A percentile compares a stretch with the other conserved stretches of the same genome.
Evolutionary conservation across 1,284 basidiomycete species (phyloP).

Genomic region (Fomitopsis palustris): DNA sequence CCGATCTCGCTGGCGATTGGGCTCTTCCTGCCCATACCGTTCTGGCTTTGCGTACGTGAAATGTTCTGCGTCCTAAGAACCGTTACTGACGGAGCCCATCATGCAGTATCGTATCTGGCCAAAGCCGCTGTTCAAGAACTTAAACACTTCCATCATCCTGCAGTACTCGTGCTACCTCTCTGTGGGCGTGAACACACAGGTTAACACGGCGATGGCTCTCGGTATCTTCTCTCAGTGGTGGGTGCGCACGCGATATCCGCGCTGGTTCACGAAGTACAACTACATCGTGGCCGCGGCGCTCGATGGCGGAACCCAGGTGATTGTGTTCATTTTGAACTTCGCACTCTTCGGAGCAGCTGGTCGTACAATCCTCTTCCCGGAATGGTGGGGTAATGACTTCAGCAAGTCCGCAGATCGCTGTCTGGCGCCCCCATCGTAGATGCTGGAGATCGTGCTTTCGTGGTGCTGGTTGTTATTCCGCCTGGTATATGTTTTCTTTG

Average conservation of each 20-base stretch:
- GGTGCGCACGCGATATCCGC: slow-evolving; percentile 38
- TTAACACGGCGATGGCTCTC: slow-evolving; percentile 39
- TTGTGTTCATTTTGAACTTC: slow-evolving; percentile 32
- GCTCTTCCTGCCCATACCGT: slow-evolving; percentile 48
- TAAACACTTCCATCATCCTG: slow-evolving; percentile 44
- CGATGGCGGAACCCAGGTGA: slow-evolving; percentile 29
- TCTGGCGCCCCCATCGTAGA: neutral
- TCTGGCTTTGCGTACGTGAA: slow-evolving; percentile 41
- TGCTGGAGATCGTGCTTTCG: no score
- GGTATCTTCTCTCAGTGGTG: slow-evolving; percentile 54
- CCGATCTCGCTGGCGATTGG: slow-evolving; percentile 53
- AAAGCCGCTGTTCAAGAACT: slow-evolving; percentile 40
- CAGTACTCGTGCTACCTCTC: slow-evolving; percentile 15
- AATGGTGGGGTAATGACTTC: slow-evolving; percentile 28
- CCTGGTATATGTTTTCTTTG: no score
- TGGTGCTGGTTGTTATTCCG: no score
- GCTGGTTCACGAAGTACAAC: slow-evolving; percentile 58
- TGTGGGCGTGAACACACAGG: slow-evolving; percentile 9
- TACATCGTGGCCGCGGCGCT: slow-evolving; percentile 29
- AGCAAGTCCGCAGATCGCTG: slow-evolving; percentile 1
- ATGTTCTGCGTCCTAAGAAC: slow-evolving; percentile 36
- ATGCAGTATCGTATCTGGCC: slow-evolving; percentile 42
- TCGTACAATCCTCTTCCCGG: slow-evolving; percentile 21
- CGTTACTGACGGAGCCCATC: slow-evolving; percentile 14
- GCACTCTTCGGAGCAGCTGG: slow-evolving; percentile 27